Evolutionary conservation across 768 basidiomycete genomes (phyloP).

Genomic region (Collybia nuda): DNA sequence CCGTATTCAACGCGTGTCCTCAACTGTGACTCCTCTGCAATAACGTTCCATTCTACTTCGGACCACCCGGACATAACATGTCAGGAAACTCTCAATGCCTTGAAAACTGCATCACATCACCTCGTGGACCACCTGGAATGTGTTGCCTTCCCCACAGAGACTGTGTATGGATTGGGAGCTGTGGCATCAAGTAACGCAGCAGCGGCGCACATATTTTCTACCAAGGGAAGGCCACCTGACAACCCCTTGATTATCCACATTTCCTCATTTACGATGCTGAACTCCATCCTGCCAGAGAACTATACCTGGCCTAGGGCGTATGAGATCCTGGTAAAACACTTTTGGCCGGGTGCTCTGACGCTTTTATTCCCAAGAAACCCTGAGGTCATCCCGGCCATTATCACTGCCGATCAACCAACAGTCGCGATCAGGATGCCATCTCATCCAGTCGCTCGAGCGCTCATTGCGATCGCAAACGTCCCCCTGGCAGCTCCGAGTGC

Average conservation of each 20-base stretch:
- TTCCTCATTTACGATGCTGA: constrained; percentile 82
- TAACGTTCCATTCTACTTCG: constrained; percentile 48
- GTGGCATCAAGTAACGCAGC: constrained; percentile 68
- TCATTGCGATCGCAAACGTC: constrained; percentile 71
- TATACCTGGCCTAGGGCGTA: constrained; percentile 69
- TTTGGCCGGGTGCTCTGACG: constrained; percentile 96
- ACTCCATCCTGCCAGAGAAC: constrained; percentile 62
- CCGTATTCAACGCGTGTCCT: constrained; percentile 39
- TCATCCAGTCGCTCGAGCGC: constrained; percentile 87
- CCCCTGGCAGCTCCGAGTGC: constrained; percentile 96
- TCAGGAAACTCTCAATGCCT: constrained; percentile 48
- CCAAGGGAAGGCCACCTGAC: constrained; percentile 91
- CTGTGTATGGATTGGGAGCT: constrained; percentile 97
- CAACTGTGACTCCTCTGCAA: constrained; percentile 61
- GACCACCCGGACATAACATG: constrained; percentile 51
- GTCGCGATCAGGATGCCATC: constrained; percentile 94
- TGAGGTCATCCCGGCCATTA: constrained; percentile 60
- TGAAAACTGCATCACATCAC: constrained; percentile 55
- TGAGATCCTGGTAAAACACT: constrained; percentile 69
- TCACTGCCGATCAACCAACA: constrained; percentile 77
- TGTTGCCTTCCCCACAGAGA: constrained; percentile 96
- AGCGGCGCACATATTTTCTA: constrained; percentile 72
- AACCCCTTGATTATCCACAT: constrained; percentile 98
- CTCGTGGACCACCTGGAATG: constrained; percentile 48
- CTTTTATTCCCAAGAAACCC: constrained; percentile 82